Percentiles rank a stretch among this genome's conserved stretches.
phyloP scores from a whole-genome alignment of 768 basidiomycete genomes.

The Lactifluus subvellereus region DNA sequence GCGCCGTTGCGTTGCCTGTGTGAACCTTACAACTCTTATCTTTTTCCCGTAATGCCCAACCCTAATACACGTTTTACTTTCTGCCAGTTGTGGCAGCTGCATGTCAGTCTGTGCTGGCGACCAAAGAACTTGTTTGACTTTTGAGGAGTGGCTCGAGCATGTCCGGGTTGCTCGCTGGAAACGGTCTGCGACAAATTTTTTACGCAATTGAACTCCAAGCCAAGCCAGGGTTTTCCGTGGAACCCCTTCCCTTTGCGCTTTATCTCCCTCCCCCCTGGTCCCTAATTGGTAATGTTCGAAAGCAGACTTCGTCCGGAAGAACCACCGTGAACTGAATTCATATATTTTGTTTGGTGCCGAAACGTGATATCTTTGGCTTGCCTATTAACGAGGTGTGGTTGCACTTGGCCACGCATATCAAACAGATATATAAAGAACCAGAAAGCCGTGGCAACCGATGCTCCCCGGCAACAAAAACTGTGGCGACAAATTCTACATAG shows the following conservation, averaged over 20 bases:
- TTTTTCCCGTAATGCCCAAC: background rate
- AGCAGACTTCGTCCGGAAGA: conserved; percentile 5
- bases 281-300: conserved; percentile 10
- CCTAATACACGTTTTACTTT: conserved; percentile 10
- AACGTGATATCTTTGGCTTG: conserved; percentile 14
- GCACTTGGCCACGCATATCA: background rate
- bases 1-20: background rate
- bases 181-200: no score
- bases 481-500: background rate
- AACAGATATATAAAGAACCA: background rate
- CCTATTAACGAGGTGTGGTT: background rate
- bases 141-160: background rate
- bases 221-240: background rate
- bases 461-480: background rate
- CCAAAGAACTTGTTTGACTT: background rate
- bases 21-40: background rate
- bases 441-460: conserved; percentile 8
- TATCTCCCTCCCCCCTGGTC: conserved; percentile 2
- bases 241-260: background rate
- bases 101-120: background rate
- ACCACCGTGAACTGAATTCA: background rate
- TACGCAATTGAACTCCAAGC: no score
- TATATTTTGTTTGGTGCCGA: background rate
- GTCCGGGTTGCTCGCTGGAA: background rate
- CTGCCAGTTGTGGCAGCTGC: background rate